phyloP scores from a whole-genome alignment of 2,329 filamentous ascomycete genomes.

The Seiridium unicorne region DNA sequence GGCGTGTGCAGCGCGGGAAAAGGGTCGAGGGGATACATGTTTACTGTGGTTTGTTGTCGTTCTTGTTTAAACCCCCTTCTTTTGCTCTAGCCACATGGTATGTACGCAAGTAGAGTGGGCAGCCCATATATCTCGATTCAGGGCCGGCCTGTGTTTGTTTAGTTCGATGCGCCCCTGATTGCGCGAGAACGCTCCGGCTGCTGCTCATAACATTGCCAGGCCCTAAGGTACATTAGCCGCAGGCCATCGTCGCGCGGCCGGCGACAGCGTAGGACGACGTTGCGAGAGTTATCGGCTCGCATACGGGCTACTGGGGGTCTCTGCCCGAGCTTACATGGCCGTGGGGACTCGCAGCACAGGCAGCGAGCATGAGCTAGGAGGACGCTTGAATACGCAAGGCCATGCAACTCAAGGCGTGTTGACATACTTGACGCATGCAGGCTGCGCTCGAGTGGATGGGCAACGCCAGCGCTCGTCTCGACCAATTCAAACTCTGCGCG shows the following conservation, averaged over 20 bases:
- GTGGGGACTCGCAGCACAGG: too few species aligned
- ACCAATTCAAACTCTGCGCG: slow-evolving; percentile 1
- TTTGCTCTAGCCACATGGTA: not conserved
- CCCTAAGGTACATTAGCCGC: too few species aligned
- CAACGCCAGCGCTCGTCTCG: not conserved
- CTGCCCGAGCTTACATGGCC: too few species aligned
- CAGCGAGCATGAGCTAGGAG: not conserved
- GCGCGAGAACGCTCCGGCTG: not conserved
- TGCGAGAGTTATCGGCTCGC: not conserved
- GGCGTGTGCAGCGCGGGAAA: too few species aligned
- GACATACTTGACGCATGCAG: slow-evolving; percentile 2
- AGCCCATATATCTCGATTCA: not conserved
- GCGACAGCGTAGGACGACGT: not conserved
- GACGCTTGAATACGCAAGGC: not conserved
- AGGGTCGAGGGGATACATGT: too few species aligned
- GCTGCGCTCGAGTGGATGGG: not conserved
- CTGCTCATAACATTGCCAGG: too few species aligned
- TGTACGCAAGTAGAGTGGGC: not conserved
- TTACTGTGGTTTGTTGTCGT: too few species aligned
- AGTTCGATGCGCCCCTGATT: not conserved
- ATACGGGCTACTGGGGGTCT: not conserved
- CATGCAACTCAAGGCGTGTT: not conserved
- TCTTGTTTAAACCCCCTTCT: too few species aligned
- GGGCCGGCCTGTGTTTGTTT: not conserved
- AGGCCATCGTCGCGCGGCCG: not conserved